Base-by-base conservation (phyloP, 345 rosid species). In the Balakata baccata region DNA sequence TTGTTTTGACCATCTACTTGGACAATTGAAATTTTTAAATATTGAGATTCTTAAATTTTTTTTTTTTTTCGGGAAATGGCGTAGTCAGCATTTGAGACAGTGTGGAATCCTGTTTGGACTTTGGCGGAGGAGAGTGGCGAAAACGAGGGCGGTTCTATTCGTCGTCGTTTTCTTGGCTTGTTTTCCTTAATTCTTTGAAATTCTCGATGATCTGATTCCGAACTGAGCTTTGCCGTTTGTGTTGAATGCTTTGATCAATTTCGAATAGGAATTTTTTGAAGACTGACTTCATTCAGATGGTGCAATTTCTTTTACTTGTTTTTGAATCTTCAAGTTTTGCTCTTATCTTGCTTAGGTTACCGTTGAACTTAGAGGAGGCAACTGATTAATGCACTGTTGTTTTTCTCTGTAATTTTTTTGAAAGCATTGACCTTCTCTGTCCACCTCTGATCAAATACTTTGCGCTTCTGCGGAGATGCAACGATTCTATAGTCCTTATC, bases 191-290 rank as follows among this genome's bases (percentile, higher is more conserved):
- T 9, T 37, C 41, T 58, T 43, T 57, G 17, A 34, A 54, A 18
- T 39, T 47, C n/a, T 53, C 59, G 61, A 29, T 49, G 67, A 63
- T 68, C 59, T 29, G 34, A 29, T 29, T 29, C 34, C 29, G 74
- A 70, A 52, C 73, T 71, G 66, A 62, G 58, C 39, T 53, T 73
- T 46, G 66, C 53, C 23, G 22, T 54, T 52, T 37, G 2, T 9
- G 22, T 37, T 46, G 50, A 29, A 29, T 46, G 20, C 16, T 47
- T 11, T 46, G 53, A 22, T 57, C n/a, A 12, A 56, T 43, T n/a
- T 56, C 23, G 12, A 8, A 38, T 63, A 34, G 41, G 20, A 60
- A 20, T 57, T 23, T n/a, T 20, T 22, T 54, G 23, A n/a, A 7
- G 51, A 71, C 18, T 16, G 3, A 8, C 22, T 50, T 52, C 66